Base-by-base conservation (phyloP, 345 rosid species). In the Corchorus olitorius region DNA sequence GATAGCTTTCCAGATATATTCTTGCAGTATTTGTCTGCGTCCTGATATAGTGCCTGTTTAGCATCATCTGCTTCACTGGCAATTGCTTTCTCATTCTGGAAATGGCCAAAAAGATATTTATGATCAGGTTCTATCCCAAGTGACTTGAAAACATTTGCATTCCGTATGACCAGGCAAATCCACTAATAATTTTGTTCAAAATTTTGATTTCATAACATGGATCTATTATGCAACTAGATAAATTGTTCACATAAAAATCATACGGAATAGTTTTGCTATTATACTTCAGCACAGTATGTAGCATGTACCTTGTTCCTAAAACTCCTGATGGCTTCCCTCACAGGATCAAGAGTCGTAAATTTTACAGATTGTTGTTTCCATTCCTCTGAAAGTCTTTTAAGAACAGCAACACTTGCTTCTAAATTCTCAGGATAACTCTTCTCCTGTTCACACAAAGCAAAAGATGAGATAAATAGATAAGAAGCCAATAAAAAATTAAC, bases 21-120 rank as follows among this genome's bases (percentile, higher is more conserved):
- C 80, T 88, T 92, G 75, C 93, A 88, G 41, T 83, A 85, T 81
- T 85, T 87, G 77, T 92, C 92, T 48, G 90, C 87, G 19, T 83
- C 89, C 77, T 63, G 78, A 81, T 66, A 75, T 63, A 83, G 83
- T 46, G 86, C 67, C 11, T 79, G 83, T 39, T 5, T 75, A 39
- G 79, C 75, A 14, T 33, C 84, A 62, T 85, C 81, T 19, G 79
- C 85, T 64, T 72, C 85, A 35, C 80, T 78, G 41, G 72, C 81
- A 75, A 86, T 75, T 63, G 82, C 91, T 64, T 86, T 85, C 82
- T 87, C 93, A 22, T 92, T 92, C 93, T 91, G 65, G 66, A 22
- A 43, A 65, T 39, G 15, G 64, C 35, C 70, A 73, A 79, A 77
- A 74, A 59, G 68, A 73, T 80, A 79, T 53, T 52, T 65, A 50